phyloP scores from a whole-genome alignment of 768 basidiomycete species.

The Suillus cothurnatus region DNA sequence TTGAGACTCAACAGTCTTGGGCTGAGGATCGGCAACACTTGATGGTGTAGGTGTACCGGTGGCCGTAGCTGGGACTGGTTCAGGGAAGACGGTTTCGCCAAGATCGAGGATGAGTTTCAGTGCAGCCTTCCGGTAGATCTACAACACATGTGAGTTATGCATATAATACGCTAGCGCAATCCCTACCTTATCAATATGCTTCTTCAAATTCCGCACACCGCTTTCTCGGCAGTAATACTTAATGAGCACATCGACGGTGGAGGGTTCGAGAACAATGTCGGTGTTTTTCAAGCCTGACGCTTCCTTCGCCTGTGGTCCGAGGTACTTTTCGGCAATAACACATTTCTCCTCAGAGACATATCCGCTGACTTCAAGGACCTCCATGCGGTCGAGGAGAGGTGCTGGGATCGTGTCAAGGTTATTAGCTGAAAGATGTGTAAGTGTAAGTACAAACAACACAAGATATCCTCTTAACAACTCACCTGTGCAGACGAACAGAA shows the following conservation, averaged over 20 bases:
- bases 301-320: conserved; percentile 92
- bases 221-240: conserved; percentile 98
- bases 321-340: conserved; percentile 83
- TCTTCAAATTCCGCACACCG: conserved; percentile 95
- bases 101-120: conserved; percentile 88
- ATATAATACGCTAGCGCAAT: background rate
- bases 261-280: conserved; percentile 76
- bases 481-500: conserved; percentile 95
- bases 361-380: conserved; percentile 91
- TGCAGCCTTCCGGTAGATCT: conserved; percentile 98
- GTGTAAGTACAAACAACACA: conserved; percentile 8
- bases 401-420: conserved; percentile 93
- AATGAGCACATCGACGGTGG: conserved; percentile 85
- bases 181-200: conserved; percentile 93
- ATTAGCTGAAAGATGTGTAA: conserved; percentile 56
- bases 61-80: conserved; percentile 45
- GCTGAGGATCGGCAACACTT: conserved; percentile 15
- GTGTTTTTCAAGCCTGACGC: conserved; percentile 84
- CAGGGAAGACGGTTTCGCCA: conserved; percentile 84
- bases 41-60: conserved; percentile 15
- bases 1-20: conserved; percentile 53
- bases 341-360: conserved; percentile 95
- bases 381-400: conserved; percentile 93
- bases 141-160: background rate
- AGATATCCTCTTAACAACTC: conserved; percentile 19